Evolutionary conservation across 768 basidiomycete species (phyloP).

Genomic region (Termitomyces sp.): DNA sequence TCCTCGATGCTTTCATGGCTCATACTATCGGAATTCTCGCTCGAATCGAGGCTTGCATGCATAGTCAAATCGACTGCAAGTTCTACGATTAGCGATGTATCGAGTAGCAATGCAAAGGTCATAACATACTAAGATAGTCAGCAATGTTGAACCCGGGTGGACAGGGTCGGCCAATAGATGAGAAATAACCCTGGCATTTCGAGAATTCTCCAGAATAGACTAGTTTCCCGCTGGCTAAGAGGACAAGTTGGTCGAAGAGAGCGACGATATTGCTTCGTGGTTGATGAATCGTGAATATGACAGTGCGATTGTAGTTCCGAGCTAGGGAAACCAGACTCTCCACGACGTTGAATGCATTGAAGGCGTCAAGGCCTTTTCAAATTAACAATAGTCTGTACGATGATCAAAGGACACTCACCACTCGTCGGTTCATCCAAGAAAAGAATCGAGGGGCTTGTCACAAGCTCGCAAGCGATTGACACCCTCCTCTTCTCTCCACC

Average conservation of each 20-base stretch:
- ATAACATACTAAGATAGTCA: conserved; percentile 81
- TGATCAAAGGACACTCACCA: conserved; percentile 40
- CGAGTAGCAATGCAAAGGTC: background rate
- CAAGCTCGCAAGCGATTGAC: conserved; percentile 95
- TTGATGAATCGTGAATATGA: conserved; percentile 97
- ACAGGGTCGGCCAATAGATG: conserved; percentile 72
- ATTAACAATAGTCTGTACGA: background rate
- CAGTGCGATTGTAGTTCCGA: conserved; percentile 85
- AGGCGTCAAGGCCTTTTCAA: conserved; percentile 78
- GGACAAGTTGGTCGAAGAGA: conserved; percentile 85
- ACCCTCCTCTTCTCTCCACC: conserved; percentile 98
- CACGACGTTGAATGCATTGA: conserved; percentile 92
- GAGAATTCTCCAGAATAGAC: conserved; percentile 79
- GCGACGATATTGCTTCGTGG: conserved; percentile 97
- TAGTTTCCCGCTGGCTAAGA: conserved; percentile 78
- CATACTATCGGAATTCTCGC: conserved; percentile 17
- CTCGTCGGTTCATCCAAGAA: conserved; percentile 98
- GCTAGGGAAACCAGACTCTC: conserved; percentile 85
- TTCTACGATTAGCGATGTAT: background rate
- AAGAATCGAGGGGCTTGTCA: conserved; percentile 92
- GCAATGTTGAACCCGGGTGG: conserved; percentile 96
- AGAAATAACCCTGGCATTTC: conserved; percentile 78
- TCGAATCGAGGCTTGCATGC: conserved; percentile 41
- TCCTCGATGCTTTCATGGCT: conserved; percentile 22
- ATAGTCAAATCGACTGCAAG: conserved; percentile 65